Evolutionary conservation across 495 filamentous ascomycete species (phyloP).

Genomic region (Echria macrotheca): DNA sequence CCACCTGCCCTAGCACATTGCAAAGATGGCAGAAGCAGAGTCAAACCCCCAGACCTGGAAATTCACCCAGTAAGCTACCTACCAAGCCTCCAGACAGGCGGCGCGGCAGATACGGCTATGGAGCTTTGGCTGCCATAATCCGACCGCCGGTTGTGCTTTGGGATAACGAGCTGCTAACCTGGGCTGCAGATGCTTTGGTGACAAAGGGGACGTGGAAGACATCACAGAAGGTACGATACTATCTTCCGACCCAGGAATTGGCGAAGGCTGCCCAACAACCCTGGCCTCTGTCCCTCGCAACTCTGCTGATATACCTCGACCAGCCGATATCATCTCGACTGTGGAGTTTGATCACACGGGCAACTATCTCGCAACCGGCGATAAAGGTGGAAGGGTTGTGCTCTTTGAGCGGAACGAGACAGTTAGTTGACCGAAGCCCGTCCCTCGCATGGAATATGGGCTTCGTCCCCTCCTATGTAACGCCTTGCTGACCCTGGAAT

Average conservation of each 20-base stretch:
- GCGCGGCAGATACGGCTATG: too few relatives aligned
- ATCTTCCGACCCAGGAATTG: slow-evolving; percentile 5
- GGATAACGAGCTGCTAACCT: slow-evolving; percentile 10
- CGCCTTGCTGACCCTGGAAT: slow-evolving; percentile 18
- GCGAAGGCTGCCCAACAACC: background rate
- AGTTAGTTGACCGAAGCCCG: slow-evolving; percentile 47
- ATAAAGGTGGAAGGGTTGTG: slow-evolving; percentile 95
- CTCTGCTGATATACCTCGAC: slow-evolving; percentile 23
- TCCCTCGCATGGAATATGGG: too few relatives aligned
- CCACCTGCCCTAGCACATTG: slow-evolving; percentile 20
- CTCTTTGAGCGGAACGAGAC: slow-evolving; percentile 97
- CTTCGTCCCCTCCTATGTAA: background rate
- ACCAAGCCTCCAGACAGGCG: background rate
- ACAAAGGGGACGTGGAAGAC: slow-evolving; percentile 99
- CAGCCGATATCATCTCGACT: slow-evolving; percentile 98
- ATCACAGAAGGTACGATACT: slow-evolving; percentile 84
- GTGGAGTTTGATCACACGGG: slow-evolving; percentile 99
- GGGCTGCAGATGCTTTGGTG: slow-evolving; percentile 82
- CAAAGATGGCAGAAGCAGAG: slow-evolving; percentile 95
- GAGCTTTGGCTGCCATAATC: background rate
- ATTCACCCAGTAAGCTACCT: slow-evolving; percentile 88
- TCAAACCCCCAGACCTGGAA: slow-evolving; percentile 94
- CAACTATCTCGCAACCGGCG: slow-evolving; percentile 95
- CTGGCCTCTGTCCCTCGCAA: background rate
- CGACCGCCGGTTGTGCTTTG: background rate